A percentile compares a stretch with the other conserved stretches of the same genome.
Conservation (phyloP, 805 yeast species). For the Brettanomyces sp. region DNA sequence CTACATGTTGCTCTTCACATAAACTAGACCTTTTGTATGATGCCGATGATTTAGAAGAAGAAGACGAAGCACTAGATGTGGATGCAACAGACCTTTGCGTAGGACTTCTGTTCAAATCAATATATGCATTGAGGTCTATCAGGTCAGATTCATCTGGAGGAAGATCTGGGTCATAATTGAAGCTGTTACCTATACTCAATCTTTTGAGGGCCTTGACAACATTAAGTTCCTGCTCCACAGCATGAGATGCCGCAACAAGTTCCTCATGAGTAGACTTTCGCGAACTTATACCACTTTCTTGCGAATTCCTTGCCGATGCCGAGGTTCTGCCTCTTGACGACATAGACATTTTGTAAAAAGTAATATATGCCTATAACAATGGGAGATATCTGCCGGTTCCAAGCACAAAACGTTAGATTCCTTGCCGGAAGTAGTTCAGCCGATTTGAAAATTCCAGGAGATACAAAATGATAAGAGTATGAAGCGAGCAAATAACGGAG, state of each 20-base stretch:
- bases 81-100: neutral
- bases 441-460: too few relatives aligned
- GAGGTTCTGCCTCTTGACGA: too few relatives aligned
- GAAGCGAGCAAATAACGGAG: too few relatives aligned
- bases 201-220: constrained; percentile 68
- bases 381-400: too few relatives aligned
- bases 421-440: too few relatives aligned
- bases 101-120: constrained; percentile 2
- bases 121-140: constrained; percentile 5
- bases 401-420: too few relatives aligned
- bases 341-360: too few relatives aligned
- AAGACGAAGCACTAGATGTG: neutral
- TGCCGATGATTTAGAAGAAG: neutral
- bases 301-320: too few relatives aligned
- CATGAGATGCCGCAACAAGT: constrained; percentile 57
- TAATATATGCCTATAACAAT: too few relatives aligned
- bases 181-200: constrained; percentile 55
- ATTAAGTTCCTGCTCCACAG: constrained; percentile 65
- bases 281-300: neutral
- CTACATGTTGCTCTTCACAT: neutral
- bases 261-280: constrained; percentile 27
- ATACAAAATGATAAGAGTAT: too few relatives aligned
- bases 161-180: constrained; percentile 62
- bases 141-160: constrained; percentile 30
- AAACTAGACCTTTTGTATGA: neutral